Percentiles rank a stretch among this genome's conserved stretches.
phyloP scores from a whole-genome alignment of 164 flowering plant genomes.

The Euptelea pleiosperma region DNA sequence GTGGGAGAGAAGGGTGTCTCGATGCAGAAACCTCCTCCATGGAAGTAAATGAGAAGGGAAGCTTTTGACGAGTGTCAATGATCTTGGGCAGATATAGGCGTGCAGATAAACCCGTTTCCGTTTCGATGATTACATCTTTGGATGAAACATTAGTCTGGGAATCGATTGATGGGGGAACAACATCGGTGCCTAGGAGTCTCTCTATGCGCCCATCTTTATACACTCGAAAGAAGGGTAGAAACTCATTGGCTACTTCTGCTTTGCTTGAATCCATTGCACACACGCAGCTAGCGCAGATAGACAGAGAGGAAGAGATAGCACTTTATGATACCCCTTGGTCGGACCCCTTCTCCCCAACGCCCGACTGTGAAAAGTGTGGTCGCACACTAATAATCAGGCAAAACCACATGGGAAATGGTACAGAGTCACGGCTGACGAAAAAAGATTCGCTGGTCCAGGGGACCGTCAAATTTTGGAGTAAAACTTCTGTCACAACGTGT shows the following conservation, averaged over 20 bases:
- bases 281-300: too few relatives aligned
- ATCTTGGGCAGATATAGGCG: constrained; percentile 36
- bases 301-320: background rate
- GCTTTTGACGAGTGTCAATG: constrained; percentile 9
- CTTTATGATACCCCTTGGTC: too few relatives aligned
- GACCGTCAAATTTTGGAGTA: too few relatives aligned
- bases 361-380: too few relatives aligned
- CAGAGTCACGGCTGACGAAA: too few relatives aligned
- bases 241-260: constrained; percentile 20
- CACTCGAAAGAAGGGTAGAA: constrained; percentile 16
- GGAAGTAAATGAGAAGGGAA: constrained; percentile 37
- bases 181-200: constrained; percentile 14
- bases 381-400: too few relatives aligned
- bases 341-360: too few relatives aligned
- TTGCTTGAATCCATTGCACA: constrained; percentile 17
- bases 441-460: too few relatives aligned
- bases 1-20: constrained; percentile 28
- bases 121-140: constrained; percentile 28
- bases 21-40: constrained; percentile 35
- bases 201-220: constrained; percentile 26
- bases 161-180: constrained; percentile 23
- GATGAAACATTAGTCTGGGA: constrained; percentile 26
- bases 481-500: too few relatives aligned
- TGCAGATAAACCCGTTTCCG: constrained; percentile 23
- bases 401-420: too few relatives aligned